Conservation (phyloP, 768 basidiomycete genomes). For the Agaricus subrufescens region DNA sequence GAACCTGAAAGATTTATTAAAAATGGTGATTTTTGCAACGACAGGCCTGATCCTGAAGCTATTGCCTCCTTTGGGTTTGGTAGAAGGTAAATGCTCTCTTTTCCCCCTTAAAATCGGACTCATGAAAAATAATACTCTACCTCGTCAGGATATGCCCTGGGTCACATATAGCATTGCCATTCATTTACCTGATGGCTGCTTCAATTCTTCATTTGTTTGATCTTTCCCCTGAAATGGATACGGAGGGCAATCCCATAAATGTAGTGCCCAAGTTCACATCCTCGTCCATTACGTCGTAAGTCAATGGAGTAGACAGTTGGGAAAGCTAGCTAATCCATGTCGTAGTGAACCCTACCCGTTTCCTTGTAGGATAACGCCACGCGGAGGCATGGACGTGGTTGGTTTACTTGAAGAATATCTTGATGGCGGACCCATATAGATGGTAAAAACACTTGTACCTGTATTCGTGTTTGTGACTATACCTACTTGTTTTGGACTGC, state of each 20-base stretch:
- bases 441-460: not conserved
- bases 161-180: not conserved
- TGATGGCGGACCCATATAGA: no score
- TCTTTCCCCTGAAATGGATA: conserved; percentile 11
- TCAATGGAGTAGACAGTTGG: not conserved
- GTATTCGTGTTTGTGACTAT: conserved; percentile 44
- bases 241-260: not conserved
- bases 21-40: conserved; percentile 14
- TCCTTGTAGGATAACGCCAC: not conserved
- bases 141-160: conserved; percentile 7
- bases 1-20: conserved; percentile 34
- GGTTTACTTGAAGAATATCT: not conserved
- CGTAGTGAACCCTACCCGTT: not conserved
- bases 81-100: conserved; percentile 11
- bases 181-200: not conserved
- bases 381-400: not conserved
- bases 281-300: not conserved
- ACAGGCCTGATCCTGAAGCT: conserved; percentile 18
- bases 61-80: conserved; percentile 27
- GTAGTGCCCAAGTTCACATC: not conserved
- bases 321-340: not conserved
- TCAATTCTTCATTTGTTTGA: conserved; percentile 14
- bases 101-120: no score
- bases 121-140: no score
- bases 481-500: conserved; percentile 52